Percentiles rank a stretch among this genome's conserved stretches.
phyloP scores from a whole-genome alignment of 495 filamentous ascomycete species.

The Staphylotrichum longicolle region DNA sequence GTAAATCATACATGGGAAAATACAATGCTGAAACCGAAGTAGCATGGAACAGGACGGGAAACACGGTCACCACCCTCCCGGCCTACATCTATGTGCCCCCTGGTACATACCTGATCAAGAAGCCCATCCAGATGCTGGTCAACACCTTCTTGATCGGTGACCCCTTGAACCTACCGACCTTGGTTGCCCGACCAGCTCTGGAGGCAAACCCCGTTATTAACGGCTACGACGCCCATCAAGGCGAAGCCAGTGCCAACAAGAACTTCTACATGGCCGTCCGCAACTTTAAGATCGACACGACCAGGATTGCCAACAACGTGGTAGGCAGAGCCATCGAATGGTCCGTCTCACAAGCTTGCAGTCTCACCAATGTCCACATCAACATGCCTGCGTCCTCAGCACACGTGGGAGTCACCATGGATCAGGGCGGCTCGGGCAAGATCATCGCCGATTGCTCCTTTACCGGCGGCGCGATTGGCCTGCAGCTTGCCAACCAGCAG shows the following conservation, averaged over 20 bases:
- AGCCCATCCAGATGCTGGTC: conserved; percentile 47
- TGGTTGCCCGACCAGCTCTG: conserved; percentile 57
- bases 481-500: conserved; percentile 51
- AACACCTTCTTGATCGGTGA: conserved; percentile 56
- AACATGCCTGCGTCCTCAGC: conserved; percentile 50
- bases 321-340: conserved; percentile 56
- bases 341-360: conserved; percentile 63
- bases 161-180: conserved; percentile 57
- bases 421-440: conserved; percentile 39
- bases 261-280: conserved; percentile 72
- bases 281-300: conserved; percentile 71
- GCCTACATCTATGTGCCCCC: conserved; percentile 59
- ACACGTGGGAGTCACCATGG: conserved; percentile 44
- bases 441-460: conserved; percentile 52
- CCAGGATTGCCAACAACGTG: conserved; percentile 41
- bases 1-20: background rate
- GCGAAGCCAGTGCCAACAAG: conserved; percentile 59
- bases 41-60: conserved; percentile 38
- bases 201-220: conserved; percentile 22
- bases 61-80: conserved; percentile 54
- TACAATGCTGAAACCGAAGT: background rate
- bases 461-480: conserved; percentile 49
- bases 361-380: conserved; percentile 63
- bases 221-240: conserved; percentile 47
- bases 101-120: conserved; percentile 54